These are phyloP conservation scores for Mortierella sp. DNA, from an alignment of 371 early-diverging fungal genomes.

Conservation along the genomic window DNA sequence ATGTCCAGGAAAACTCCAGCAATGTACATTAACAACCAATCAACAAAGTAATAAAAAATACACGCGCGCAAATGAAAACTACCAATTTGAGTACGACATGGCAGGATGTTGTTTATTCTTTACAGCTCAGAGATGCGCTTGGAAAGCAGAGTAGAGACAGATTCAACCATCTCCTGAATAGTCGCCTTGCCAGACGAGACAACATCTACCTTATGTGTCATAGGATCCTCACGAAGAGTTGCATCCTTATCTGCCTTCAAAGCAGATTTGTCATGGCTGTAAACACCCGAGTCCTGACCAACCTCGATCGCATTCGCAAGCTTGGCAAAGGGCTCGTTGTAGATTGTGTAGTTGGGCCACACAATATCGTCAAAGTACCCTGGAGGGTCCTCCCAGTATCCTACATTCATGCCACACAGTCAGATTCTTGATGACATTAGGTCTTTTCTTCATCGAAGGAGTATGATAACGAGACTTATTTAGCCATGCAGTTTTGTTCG, in stretches of 20 bases:
- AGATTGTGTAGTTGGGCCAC: conserved; percentile 82
- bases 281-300: conserved; percentile 17
- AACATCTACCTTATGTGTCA: conserved; percentile 41
- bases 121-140: conserved; percentile 26
- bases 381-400: conserved; percentile 89
- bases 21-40: conserved; percentile 1
- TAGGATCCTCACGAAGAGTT: conserved; percentile 5
- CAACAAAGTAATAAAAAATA: background rate
- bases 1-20: background rate
- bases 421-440: background rate
- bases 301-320: conserved; percentile 22
- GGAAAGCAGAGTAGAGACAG: conserved; percentile 17
- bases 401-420: conserved; percentile 36
- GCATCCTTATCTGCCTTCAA: background rate
- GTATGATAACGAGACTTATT: too few relatives aligned
- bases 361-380: conserved; percentile 87
- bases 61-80: background rate
- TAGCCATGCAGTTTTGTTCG: too few relatives aligned
- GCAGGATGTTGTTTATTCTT: background rate
- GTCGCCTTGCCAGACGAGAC: conserved; percentile 26
- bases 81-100: background rate
- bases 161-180: conserved; percentile 41
- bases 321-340: conserved; percentile 60
- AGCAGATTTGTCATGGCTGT: too few relatives aligned
- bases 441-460: background rate